Evolutionary conservation across 1,284 basidiomycete species (phyloP).

Genomic region (Ceratobasidium sp.): DNA sequence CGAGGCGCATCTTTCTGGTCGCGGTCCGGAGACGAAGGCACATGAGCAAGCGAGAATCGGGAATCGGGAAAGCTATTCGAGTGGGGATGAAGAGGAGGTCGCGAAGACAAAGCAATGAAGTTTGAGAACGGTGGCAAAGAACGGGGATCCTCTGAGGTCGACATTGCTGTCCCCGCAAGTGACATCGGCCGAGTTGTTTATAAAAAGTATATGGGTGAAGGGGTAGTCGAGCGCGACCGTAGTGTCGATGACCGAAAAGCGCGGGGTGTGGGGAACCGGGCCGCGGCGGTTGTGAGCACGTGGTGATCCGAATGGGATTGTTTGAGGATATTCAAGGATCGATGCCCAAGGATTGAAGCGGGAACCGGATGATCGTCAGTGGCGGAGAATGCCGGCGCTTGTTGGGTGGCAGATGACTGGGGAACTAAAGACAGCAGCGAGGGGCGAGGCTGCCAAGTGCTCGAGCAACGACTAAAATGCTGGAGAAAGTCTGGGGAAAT

Average conservation of each 20-base stretch:
- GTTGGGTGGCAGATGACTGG: too few species aligned
- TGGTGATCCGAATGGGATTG: too few species aligned
- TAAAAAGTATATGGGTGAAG: background rate
- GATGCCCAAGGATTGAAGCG: background rate
- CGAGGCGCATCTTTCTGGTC: background rate
- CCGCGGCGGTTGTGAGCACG: too few species aligned
- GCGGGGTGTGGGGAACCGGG: too few species aligned
- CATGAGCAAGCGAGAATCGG: constrained; percentile 12
- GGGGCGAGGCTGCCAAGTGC: background rate
- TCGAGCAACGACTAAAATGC: constrained; percentile 36
- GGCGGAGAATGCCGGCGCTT: constrained; percentile 4
- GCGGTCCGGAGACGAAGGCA: constrained; percentile 27
- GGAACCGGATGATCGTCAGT: background rate
- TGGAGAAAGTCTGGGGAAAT: constrained; percentile 20
- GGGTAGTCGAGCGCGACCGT: too few species aligned
- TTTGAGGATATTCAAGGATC: background rate
- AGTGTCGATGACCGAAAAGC: too few species aligned
- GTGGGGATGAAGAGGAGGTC: constrained; percentile 23
- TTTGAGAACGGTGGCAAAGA: constrained; percentile 24
- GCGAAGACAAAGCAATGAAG: constrained; percentile 27
- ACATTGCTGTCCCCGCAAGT: constrained; percentile 29
- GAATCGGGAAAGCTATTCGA: constrained; percentile 17
- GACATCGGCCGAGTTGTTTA: constrained; percentile 1
- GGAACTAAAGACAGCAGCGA: background rate
- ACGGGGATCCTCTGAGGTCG: constrained; percentile 27